Percentiles rank a stretch among this genome's conserved stretches.
phyloP scores from a whole-genome alignment of 2,329 filamentous ascomycete genomes.

The Camillea tinctor region DNA sequence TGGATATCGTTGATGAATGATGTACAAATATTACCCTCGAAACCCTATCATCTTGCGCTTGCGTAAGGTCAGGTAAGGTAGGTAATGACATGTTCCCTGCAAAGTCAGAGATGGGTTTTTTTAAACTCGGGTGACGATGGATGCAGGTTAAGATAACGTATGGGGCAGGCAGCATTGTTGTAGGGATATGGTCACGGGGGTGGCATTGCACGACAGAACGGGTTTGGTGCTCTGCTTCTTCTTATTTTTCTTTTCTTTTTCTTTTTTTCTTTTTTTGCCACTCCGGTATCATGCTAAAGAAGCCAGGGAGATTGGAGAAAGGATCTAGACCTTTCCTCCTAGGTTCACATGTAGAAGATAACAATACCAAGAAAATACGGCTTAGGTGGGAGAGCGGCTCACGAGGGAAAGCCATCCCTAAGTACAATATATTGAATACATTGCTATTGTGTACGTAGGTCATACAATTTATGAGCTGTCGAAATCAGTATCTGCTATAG shows the following conservation, averaged over 20 bases:
- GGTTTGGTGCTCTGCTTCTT: slow-evolving; percentile 26
- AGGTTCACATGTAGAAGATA: background rate
- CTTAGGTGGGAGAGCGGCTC: background rate
- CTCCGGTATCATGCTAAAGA: background rate
- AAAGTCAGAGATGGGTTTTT: background rate
- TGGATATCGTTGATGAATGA: background rate
- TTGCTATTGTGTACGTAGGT: too few species aligned
- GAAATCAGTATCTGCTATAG: too few species aligned
- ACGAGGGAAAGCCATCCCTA: too few species aligned
- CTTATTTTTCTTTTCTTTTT: too few species aligned
- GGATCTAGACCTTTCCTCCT: background rate
- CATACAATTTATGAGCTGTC: too few species aligned
- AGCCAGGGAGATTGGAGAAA: background rate
- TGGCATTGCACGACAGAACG: slow-evolving; percentile 23
- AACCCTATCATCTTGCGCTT: background rate
- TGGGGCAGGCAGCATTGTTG: background rate
- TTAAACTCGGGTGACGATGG: background rate
- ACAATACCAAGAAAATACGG: background rate
- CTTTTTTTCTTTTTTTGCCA: too few species aligned
- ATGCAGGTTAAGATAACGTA: slow-evolving; percentile 2
- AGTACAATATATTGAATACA: too few species aligned
- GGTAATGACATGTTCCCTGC: background rate
- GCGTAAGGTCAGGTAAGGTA: background rate
- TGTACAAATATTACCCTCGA: background rate
- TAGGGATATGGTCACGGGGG: background rate